Percentiles rank a stretch among this genome's conserved stretches.
Evolutionary conservation across 208 protist species (phyloP).

Genomic region (Acanthamoeba sp.): DNA sequence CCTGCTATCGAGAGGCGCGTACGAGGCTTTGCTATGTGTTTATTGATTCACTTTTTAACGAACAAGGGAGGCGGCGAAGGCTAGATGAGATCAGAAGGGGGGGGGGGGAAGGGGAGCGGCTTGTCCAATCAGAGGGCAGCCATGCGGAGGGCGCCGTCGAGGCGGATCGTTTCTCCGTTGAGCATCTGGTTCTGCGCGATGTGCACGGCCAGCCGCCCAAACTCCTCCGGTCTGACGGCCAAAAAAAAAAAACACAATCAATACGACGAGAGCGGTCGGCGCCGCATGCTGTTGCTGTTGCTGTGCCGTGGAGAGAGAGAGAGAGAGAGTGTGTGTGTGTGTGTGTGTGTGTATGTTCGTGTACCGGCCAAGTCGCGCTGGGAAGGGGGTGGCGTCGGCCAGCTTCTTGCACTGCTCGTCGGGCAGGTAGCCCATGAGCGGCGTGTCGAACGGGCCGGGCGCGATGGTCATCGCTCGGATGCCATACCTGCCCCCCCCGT

Average conservation of each 20-base stretch:
- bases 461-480: constrained; percentile 91
- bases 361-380: neutral
- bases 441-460: constrained; percentile 91
- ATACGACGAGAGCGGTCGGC: no score
- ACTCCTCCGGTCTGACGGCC: constrained; percentile 88
- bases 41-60: no score
- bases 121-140: constrained; percentile 45
- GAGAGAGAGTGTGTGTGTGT: no score
- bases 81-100: no score
- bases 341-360: neutral
- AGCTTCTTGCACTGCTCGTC: constrained; percentile 82
- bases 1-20: no score
- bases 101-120: no score
- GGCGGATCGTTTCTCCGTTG: constrained; percentile 88
- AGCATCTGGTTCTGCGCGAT: constrained; percentile 91
- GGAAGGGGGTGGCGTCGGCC: constrained; percentile 86
- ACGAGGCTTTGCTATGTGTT: no score
- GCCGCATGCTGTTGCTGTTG: no score
- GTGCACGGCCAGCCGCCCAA: constrained; percentile 86
- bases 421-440: constrained; percentile 85
- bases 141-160: constrained; percentile 87
- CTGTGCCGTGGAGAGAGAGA: no score
- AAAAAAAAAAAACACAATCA: no score
- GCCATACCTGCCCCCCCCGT: constrained; percentile 80
- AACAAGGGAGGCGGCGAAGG: no score